Conservation (phyloP, 208 protist species). For the Acanthamoeba royreba region DNA sequence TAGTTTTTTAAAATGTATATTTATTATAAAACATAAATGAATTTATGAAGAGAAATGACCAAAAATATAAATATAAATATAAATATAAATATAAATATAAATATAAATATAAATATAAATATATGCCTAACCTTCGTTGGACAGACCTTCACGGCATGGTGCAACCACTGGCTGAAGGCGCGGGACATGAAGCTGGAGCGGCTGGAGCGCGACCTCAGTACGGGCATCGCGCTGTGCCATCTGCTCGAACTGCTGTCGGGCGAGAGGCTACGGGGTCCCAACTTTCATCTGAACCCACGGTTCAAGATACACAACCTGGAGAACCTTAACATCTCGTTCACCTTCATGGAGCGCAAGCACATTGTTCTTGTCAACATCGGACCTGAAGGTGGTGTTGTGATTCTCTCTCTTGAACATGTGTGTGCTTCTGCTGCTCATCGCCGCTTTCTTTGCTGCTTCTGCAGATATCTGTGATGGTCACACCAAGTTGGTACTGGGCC, state of each 20-base stretch:
- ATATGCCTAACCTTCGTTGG: too few species aligned
- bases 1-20: too few species aligned
- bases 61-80: too few species aligned
- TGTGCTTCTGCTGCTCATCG: too few species aligned
- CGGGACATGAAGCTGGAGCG: neutral
- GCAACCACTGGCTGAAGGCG: slow-evolving; percentile 21
- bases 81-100: too few species aligned
- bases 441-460: too few species aligned
- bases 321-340: slow-evolving; percentile 45
- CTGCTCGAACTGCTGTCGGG: slow-evolving; percentile 31
- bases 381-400: neutral
- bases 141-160: slow-evolving; percentile 41
- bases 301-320: slow-evolving; percentile 36
- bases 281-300: neutral
- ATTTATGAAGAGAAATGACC: too few species aligned
- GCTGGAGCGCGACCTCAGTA: neutral
- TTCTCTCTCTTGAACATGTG: too few species aligned
- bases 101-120: too few species aligned
- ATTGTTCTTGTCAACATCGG: slow-evolving; percentile 41
- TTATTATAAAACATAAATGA: too few species aligned
- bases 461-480: slow-evolving; percentile 25
- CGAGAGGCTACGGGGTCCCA: neutral
- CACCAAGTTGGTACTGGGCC: slow-evolving; percentile 18
- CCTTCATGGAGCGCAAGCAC: slow-evolving; percentile 1
- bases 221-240: slow-evolving; percentile 2